Conservation (phyloP, 2,329 filamentous ascomycete genomes). For the Pseudogymnoascus sp. region DNA sequence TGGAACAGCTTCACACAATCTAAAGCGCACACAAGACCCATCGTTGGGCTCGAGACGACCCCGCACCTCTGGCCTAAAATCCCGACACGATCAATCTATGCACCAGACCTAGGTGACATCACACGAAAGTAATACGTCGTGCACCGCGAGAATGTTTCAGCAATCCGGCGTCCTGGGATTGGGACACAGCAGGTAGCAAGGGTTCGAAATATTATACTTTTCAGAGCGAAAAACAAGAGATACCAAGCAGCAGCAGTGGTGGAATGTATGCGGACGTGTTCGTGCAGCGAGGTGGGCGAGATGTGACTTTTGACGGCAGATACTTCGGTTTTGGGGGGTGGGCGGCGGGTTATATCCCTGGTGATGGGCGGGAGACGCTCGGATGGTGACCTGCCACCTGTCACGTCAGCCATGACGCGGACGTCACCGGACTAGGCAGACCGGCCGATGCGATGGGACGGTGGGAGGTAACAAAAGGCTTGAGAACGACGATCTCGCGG, state of each 20-base stretch:
- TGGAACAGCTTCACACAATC: neutral
- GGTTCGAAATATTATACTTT: neutral
- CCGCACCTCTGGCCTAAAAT: neutral
- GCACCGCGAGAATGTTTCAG: neutral
- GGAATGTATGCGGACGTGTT: neutral
- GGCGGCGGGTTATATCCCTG: neutral
- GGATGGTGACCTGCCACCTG: constrained; percentile 2
- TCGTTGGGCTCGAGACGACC: neutral
- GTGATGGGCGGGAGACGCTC: neutral
- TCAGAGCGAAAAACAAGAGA: neutral
- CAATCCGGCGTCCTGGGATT: neutral
- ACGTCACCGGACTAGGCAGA: neutral
- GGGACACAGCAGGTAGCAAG: neutral
- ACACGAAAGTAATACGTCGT: neutral
- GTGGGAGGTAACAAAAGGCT: neutral
- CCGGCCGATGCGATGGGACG: neutral
- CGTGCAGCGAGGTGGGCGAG: constrained; percentile 6
- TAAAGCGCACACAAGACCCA: neutral
- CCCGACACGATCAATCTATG: neutral
- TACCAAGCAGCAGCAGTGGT: neutral
- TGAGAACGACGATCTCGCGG: neutral
- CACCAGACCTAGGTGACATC: neutral
- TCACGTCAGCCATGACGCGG: neutral
- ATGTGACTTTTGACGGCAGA: neutral
- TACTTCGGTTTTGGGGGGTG: neutral